Evolutionary conservation across 1,284 basidiomycete species (phyloP).

Genomic region (Ganoderma meredithae): DNA sequence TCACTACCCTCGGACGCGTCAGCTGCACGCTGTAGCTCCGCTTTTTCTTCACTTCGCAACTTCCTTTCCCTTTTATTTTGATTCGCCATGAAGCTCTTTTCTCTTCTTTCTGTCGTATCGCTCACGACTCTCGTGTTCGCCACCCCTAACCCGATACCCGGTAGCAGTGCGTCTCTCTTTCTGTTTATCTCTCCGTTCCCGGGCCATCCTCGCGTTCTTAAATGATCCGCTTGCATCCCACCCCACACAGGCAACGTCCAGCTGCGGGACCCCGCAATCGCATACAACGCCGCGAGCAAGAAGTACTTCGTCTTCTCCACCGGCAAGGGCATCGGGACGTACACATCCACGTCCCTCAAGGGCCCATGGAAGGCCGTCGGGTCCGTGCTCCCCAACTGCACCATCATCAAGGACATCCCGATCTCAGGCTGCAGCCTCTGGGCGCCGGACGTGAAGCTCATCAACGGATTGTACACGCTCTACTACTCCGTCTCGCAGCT

Average conservation of each 20-base stretch:
- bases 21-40: neutral
- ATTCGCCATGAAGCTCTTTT: constrained; percentile 9
- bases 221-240: neutral
- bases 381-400: constrained; percentile 25
- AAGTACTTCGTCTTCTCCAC: constrained; percentile 25
- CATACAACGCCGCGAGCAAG: constrained; percentile 15
- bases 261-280: constrained; percentile 19
- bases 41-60: neutral
- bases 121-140: constrained; percentile 15
- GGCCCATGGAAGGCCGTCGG: constrained; percentile 27
- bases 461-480: constrained; percentile 34
- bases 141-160: constrained; percentile 17
- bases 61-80: neutral
- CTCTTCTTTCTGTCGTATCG: constrained; percentile 2
- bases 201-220: no score
- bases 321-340: constrained; percentile 12
- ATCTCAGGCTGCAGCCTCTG: constrained; percentile 21
- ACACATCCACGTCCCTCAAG: constrained; percentile 8
- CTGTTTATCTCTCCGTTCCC: neutral
- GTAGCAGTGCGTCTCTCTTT: constrained; percentile 11
- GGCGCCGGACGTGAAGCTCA: constrained; percentile 28
- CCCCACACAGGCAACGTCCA: constrained; percentile 8
- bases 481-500: constrained; percentile 45
- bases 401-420: constrained; percentile 17
- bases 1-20: neutral